phyloP scores from a whole-genome alignment of 805 yeast species.

The Metschnikowia noctiluminum region DNA sequence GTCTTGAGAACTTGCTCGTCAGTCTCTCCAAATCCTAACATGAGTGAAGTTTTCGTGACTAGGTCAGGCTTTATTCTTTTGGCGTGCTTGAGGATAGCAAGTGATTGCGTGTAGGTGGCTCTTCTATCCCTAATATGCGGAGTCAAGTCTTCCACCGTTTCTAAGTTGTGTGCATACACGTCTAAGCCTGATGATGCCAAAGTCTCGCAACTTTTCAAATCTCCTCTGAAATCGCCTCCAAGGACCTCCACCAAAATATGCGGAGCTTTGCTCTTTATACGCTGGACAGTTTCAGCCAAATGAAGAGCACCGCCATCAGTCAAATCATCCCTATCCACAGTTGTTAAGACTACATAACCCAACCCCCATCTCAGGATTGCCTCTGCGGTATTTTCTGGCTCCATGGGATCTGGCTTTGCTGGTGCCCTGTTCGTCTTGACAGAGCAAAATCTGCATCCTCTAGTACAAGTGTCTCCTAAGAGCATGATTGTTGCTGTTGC shows the following conservation, averaged over 20 bases:
- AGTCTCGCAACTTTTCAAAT: conserved; percentile 70
- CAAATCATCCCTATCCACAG: conserved; percentile 96
- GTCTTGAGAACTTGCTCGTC: conserved; percentile 85
- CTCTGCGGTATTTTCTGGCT: conserved; percentile 96
- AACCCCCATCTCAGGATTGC: conserved; percentile 97
- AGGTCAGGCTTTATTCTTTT: conserved; percentile 70
- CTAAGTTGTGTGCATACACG: conserved; percentile 95
- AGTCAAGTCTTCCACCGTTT: conserved; percentile 92
- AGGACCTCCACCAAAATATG: conserved; percentile 89
- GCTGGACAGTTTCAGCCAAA: conserved; percentile 79
- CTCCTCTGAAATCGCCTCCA: conserved; percentile 94
- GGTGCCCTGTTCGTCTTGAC: conserved; percentile 92
- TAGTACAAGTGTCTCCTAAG: conserved; percentile 96
- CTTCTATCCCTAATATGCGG: conserved; percentile 95
- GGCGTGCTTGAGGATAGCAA: conserved; percentile 75
- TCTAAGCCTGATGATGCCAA: conserved; percentile 87
- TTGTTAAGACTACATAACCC: conserved; percentile 95
- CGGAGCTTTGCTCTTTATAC: conserved; percentile 84
- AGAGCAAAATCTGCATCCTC: conserved; percentile 98
- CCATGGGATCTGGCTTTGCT: conserved; percentile 86
- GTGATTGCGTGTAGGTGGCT: conserved; percentile 89
- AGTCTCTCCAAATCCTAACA: conserved; percentile 96
- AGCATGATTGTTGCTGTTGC: conserved; percentile 98
- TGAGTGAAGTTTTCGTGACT: conserved; percentile 88
- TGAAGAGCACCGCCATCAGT: conserved; percentile 92